Percentiles rank a stretch among this genome's conserved stretches.
phyloP scores from a whole-genome alignment of 805 yeast genomes.

The Saccharomyces kudriavzevii region DNA sequence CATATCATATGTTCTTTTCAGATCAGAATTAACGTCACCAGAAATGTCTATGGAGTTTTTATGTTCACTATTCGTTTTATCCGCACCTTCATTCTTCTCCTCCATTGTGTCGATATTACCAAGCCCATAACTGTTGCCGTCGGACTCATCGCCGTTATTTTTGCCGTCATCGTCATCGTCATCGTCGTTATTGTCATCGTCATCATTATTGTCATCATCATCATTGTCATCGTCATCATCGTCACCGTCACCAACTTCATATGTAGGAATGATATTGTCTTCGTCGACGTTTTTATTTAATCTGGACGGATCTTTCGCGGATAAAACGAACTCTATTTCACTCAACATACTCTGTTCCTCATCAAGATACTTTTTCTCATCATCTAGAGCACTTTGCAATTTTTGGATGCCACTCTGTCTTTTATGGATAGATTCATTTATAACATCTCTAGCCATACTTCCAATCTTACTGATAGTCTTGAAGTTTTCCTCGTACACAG shows the following conservation, averaged over 20 bases:
- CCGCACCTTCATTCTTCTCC: neutral
- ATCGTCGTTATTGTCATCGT: constrained; percentile 1
- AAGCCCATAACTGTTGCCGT: neutral
- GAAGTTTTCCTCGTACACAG: constrained; percentile 23
- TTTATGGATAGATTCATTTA: constrained; percentile 22
- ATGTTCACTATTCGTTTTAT: neutral
- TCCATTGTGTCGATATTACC: neutral
- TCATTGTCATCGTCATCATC: constrained; percentile 20
- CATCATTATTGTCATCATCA: constrained; percentile 13
- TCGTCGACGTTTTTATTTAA: constrained; percentile 4
- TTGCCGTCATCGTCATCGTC: constrained; percentile 1
- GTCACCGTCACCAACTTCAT: constrained; percentile 19
- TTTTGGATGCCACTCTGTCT: constrained; percentile 22
- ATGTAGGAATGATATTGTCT: constrained; percentile 24
- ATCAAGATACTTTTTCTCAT: constrained; percentile 20
- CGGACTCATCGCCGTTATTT: neutral
- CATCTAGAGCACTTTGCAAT: constrained; percentile 21
- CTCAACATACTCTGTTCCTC: constrained; percentile 23
- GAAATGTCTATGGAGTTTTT: neutral
- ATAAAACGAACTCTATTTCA: constrained; percentile 21
- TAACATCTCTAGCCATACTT: constrained; percentile 22
- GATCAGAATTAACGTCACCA: neutral
- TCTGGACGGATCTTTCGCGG: constrained; percentile 19
- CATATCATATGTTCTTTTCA: neutral
- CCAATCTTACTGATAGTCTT: constrained; percentile 29